These are phyloP conservation scores for Paecilomyces dactylethromorphus DNA, from an alignment of 2,329 filamentous ascomycete species.

Conservation along the genomic window DNA sequence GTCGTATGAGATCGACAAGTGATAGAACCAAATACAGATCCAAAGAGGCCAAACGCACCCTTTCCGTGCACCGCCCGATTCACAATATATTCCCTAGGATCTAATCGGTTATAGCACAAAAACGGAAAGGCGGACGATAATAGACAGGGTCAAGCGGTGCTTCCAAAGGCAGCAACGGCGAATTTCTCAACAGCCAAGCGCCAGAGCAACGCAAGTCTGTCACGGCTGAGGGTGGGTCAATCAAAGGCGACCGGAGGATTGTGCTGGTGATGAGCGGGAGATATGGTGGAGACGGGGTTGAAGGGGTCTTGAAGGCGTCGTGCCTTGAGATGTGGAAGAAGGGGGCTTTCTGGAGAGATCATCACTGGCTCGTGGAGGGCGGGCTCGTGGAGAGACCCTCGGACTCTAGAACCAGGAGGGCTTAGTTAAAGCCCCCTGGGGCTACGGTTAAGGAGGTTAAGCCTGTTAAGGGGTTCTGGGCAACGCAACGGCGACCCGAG, in stretches of 20 bases:
- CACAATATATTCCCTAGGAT: neutral
- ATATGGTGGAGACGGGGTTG: neutral
- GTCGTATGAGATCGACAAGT: neutral
- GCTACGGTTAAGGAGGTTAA: neutral
- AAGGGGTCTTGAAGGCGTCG: neutral
- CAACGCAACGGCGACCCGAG: too few species aligned
- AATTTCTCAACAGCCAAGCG: neutral
- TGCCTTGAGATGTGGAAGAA: neutral
- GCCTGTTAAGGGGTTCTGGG: neutral
- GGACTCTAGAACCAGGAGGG: neutral
- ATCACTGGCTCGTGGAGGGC: too few species aligned
- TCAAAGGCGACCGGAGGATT: neutral
- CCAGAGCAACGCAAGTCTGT: neutral
- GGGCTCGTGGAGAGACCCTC: too few species aligned
- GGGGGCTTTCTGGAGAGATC: too few species aligned
- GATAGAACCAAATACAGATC: neutral
- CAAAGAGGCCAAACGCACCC: neutral
- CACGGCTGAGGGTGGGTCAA: neutral
- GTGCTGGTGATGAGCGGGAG: neutral
- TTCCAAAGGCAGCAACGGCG: neutral
- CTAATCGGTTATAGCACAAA: slow-evolving; percentile 4
- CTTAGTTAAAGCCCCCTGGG: neutral
- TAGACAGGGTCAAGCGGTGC: neutral
- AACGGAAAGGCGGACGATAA: neutral
- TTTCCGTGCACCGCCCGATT: neutral